Percentiles rank a stretch among this genome's conserved stretches.
Evolutionary conservation across 1,284 basidiomycete genomes (phyloP).

Genomic region (Uromyces viciae-fabae): DNA sequence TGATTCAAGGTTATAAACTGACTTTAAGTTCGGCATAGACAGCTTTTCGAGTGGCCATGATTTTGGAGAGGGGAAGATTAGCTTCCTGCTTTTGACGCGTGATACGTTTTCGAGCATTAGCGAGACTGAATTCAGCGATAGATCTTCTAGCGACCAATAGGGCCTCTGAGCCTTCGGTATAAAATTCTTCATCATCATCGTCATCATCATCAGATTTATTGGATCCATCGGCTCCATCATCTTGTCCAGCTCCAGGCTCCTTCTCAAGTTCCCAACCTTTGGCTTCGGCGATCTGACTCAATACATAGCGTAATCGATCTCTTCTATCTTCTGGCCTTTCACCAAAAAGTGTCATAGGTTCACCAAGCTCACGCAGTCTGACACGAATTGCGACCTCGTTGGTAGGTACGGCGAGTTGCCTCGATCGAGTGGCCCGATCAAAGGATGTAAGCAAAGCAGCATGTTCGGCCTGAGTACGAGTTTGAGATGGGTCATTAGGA

Average conservation of each 20-base stretch:
- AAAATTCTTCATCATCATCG: conserved; percentile 78
- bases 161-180: conserved; percentile 80
- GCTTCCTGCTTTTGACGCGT: conserved; percentile 83
- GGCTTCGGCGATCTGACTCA: conserved; percentile 81
- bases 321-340: conserved; percentile 71
- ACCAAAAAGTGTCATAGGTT: conserved; percentile 94
- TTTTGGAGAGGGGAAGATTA: conserved; percentile 76
- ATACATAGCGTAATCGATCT: conserved; percentile 86
- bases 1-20: conserved; percentile 49
- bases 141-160: conserved; percentile 75
- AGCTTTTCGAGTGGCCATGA: conserved; percentile 84
- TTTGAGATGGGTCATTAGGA: conserved; percentile 34
- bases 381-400: conserved; percentile 88
- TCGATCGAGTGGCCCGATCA: conserved; percentile 60
- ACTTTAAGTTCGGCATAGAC: conserved; percentile 86
- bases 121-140: conserved; percentile 86
- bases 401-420: conserved; percentile 89
- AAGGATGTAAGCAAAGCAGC: conserved; percentile 21
- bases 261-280: conserved; percentile 53
- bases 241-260: conserved; percentile 28
- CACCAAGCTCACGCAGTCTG: conserved; percentile 81
- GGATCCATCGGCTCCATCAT: conserved; percentile 55
- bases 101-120: conserved; percentile 86
- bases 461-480: conserved; percentile 37
- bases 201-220: conserved; percentile 64